Evolutionary conservation across 2,329 filamentous ascomycete genomes (phyloP).

Genomic region (Cladosporium sp.): DNA sequence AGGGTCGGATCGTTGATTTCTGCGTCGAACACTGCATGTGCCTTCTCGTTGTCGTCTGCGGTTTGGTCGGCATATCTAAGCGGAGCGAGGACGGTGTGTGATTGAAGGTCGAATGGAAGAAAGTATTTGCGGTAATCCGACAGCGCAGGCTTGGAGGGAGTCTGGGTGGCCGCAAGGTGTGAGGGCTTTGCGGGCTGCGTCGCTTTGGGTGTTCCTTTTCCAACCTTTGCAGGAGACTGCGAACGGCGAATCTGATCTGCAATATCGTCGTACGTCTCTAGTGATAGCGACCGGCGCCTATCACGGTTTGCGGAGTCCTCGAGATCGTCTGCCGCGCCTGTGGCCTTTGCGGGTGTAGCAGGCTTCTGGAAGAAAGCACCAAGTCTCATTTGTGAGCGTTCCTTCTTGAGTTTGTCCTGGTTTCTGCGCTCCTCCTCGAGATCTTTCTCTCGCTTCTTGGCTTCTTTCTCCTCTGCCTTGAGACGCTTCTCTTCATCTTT

Average conservation of each 20-base stretch:
- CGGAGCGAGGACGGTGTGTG: constrained; percentile 67
- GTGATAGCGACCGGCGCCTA: constrained; percentile 34
- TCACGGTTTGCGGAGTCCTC: constrained; percentile 29
- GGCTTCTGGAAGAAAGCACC: constrained; percentile 45
- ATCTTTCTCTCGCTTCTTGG: constrained; percentile 39
- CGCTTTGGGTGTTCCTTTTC: constrained; percentile 22
- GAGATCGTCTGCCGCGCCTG: constrained; percentile 18
- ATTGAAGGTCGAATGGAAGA: constrained; percentile 74
- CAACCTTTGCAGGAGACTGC: constrained; percentile 21
- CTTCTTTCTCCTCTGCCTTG: constrained; percentile 37
- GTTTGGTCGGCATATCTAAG: constrained; percentile 17
- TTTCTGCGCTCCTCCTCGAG: constrained; percentile 26
- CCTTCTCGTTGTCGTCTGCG: constrained; percentile 9
- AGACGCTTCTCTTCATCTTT: constrained; percentile 29
- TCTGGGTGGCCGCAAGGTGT: background rate
- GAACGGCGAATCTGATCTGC: constrained; percentile 23
- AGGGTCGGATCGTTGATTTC: constrained; percentile 27
- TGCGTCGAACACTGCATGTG: constrained; percentile 27
- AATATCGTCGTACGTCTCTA: constrained; percentile 27
- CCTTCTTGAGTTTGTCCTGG: constrained; percentile 29
- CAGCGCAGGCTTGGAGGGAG: constrained; percentile 22
- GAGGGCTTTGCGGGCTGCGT: constrained; percentile 14
- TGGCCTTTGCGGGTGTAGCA: constrained; percentile 27
- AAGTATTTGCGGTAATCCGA: constrained; percentile 60
- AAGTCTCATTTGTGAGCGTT: constrained; percentile 34